Evolutionary conservation across 1,284 basidiomycete genomes (phyloP).

Genomic region (Leucoagaricus sp.): DNA sequence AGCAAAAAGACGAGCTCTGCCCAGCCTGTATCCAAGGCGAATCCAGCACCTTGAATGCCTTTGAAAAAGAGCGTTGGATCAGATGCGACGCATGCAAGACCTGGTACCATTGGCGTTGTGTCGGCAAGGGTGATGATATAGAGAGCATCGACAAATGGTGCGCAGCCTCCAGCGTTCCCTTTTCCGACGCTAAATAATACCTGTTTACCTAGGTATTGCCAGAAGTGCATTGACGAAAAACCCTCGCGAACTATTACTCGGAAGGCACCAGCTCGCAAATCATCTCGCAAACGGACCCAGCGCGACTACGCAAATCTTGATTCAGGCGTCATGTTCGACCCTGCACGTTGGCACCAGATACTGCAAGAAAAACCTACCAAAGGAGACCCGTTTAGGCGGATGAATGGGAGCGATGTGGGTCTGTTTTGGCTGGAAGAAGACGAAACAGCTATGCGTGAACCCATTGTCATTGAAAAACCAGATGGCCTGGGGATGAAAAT

Average conservation of each 20-base stretch:
- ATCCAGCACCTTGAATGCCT: conserved; percentile 25
- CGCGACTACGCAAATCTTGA: conserved; percentile 79
- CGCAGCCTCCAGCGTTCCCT: conserved; percentile 18
- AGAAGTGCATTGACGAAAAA: conserved; percentile 58
- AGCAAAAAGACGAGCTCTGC: conserved; percentile 36
- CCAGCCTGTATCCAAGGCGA: conserved; percentile 41
- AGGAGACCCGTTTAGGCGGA: conserved; percentile 61
- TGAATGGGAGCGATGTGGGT: conserved; percentile 66
- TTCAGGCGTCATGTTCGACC: conserved; percentile 60
- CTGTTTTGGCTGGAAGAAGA: conserved; percentile 74
- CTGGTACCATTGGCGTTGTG: conserved; percentile 85
- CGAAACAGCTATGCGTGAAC: conserved; percentile 71
- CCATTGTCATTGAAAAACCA: conserved; percentile 72
- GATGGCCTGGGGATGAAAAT: conserved; percentile 87
- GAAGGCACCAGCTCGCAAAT: conserved; percentile 78
- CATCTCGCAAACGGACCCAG: conserved; percentile 67
- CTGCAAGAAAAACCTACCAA: conserved; percentile 66
- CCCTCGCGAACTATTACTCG: conserved; percentile 65
- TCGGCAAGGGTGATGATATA: conserved; percentile 64
- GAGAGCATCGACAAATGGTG: conserved; percentile 54
- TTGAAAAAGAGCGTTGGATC: conserved; percentile 70
- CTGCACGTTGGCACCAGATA: conserved; percentile 66
- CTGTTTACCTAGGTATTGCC: conserved; percentile 63
- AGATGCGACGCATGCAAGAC: conserved; percentile 75
- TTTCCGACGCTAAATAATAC: conserved; percentile 10